Percentiles rank a stretch among this genome's conserved stretches.
phyloP scores from a whole-genome alignment of 2,329 filamentous ascomycete genomes.

The Cladosporium sp. region DNA sequence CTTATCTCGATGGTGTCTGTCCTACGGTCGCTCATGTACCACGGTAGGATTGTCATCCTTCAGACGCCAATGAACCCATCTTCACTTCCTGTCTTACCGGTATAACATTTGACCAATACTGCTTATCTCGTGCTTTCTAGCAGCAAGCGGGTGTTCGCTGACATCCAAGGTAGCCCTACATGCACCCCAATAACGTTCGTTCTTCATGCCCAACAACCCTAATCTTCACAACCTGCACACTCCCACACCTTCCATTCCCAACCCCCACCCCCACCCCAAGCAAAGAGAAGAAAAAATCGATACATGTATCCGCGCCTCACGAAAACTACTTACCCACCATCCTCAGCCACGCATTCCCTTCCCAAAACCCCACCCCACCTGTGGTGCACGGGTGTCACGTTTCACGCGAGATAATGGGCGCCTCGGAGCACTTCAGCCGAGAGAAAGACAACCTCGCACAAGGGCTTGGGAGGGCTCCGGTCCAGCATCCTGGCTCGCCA shows the following conservation, averaged over 20 bases:
- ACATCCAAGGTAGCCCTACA: neutral
- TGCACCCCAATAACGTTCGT: neutral
- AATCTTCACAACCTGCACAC: neutral
- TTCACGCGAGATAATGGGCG: constrained; percentile 5
- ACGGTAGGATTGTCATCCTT: constrained; percentile 7
- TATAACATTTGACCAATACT: neutral
- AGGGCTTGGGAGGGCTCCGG: constrained; percentile 3
- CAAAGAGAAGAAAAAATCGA: neutral
- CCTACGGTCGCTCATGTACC: constrained; percentile 10
- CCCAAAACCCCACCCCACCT: neutral
- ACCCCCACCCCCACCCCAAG: neutral
- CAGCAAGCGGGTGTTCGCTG: neutral
- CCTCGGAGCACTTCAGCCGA: constrained; percentile 15
- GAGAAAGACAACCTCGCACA: neutral
- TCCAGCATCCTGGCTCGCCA: neutral
- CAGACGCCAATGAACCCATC: neutral
- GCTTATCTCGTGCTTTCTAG: neutral
- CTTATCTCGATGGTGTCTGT: constrained; percentile 2
- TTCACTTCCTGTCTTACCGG: neutral
- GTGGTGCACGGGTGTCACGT: constrained; percentile 13
- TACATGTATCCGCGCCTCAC: neutral
- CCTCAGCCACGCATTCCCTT: neutral
- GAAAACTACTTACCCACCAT: neutral
- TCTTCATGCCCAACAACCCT: neutral
- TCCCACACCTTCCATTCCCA: neutral